phyloP scores from a whole-genome alignment of 805 yeast genomes.

The Suhomyces sp. region DNA sequence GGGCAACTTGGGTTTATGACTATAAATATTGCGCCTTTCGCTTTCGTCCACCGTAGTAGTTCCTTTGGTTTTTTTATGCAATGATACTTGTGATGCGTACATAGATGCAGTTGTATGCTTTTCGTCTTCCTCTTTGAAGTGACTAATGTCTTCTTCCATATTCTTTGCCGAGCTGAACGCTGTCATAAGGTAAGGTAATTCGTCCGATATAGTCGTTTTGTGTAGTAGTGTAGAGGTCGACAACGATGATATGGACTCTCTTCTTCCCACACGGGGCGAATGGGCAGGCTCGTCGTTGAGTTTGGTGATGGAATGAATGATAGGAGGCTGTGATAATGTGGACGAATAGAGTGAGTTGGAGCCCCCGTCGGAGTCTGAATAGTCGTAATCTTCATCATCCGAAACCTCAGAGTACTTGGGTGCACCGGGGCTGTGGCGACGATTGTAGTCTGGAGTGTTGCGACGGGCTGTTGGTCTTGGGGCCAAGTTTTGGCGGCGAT shows the following conservation, averaged over 20 bases:
- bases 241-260: slow-evolving; percentile 27
- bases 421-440: slow-evolving; percentile 5
- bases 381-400: slow-evolving; percentile 19
- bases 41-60: slow-evolving; percentile 1
- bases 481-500: background rate
- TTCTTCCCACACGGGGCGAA: slow-evolving; percentile 12
- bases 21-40: slow-evolving; percentile 13
- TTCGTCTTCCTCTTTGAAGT: slow-evolving; percentile 20
- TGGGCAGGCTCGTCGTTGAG: background rate
- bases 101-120: background rate
- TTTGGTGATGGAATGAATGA: slow-evolving; percentile 41
- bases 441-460: background rate
- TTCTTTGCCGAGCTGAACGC: slow-evolving; percentile 65
- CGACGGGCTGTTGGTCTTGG: background rate
- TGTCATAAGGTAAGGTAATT: slow-evolving; percentile 61
- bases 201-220: slow-evolving; percentile 57
- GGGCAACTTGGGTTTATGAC: slow-evolving; percentile 29
- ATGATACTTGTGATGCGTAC: background rate
- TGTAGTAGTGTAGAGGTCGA: slow-evolving; percentile 40
- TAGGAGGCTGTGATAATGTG: slow-evolving; percentile 25
- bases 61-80: background rate
- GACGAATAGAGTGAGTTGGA: slow-evolving; percentile 21
- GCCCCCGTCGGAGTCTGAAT: slow-evolving; percentile 27
- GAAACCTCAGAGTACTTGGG: slow-evolving; percentile 1
- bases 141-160: slow-evolving; percentile 47